Percentiles rank a stretch among this genome's conserved stretches.
These are phyloP conservation scores for Coprinopsis strossmayeri DNA, from an alignment of 768 basidiomycete species.

Conservation along the genomic window DNA sequence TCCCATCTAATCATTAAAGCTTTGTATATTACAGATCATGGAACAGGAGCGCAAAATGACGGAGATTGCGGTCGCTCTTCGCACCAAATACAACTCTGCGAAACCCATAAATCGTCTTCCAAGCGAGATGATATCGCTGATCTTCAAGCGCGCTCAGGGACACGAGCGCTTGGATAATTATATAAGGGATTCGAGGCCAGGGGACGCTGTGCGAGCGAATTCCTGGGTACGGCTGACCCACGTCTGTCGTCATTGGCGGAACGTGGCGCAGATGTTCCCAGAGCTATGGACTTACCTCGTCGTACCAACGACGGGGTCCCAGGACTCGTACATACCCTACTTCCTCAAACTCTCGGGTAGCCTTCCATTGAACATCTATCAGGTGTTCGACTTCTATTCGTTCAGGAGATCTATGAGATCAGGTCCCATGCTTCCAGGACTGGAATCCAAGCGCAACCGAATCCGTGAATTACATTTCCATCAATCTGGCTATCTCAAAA, in stretches of 20 bases:
- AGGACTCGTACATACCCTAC: neutral
- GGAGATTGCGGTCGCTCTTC: neutral
- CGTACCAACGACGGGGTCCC: neutral
- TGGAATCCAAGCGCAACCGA: neutral
- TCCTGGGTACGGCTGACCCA: neutral
- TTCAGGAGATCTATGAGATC: neutral
- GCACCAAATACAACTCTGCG: neutral
- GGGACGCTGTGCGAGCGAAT: neutral
- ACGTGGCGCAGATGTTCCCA: neutral
- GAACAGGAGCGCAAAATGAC: neutral
- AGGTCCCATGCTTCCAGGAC: neutral
- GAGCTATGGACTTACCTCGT: neutral
- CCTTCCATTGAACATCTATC: neutral
- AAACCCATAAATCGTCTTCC: neutral
- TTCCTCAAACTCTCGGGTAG: neutral
- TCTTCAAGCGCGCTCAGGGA: neutral
- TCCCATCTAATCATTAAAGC: neutral
- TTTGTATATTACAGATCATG: neutral
- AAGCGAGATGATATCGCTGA: neutral
- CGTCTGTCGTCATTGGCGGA: neutral
- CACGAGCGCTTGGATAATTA: neutral
- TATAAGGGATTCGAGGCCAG: neutral
- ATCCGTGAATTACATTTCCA: neutral
- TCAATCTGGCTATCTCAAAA: neutral
- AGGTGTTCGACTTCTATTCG: no score